Percentiles rank a stretch among this genome's conserved stretches.
These are phyloP conservation scores for Boletus barrowsii DNA, from an alignment of 768 basidiomycete genomes.

Conservation along the genomic window DNA sequence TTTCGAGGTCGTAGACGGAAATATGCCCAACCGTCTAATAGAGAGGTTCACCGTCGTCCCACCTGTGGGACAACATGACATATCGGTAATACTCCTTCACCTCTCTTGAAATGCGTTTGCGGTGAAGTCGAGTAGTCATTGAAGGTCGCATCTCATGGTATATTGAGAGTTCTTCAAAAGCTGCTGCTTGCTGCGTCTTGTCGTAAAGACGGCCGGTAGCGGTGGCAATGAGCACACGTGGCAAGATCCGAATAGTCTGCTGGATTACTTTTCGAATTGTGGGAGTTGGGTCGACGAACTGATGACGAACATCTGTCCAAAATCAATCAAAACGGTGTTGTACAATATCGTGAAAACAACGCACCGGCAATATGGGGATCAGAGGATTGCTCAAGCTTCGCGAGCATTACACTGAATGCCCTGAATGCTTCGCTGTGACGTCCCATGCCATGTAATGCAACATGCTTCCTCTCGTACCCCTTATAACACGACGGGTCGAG, in stretches of 20 bases:
- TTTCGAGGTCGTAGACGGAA: constrained; percentile 2
- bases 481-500: background rate
- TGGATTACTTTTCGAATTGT: background rate
- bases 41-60: constrained; percentile 4
- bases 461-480: constrained; percentile 1
- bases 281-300: background rate
- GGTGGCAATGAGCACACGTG: constrained; percentile 6
- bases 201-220: constrained; percentile 6
- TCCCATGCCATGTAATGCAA: background rate
- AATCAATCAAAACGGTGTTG: background rate
- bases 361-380: background rate
- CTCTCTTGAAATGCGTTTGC: background rate
- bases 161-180: constrained; percentile 2
- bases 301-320: background rate
- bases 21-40: constrained; percentile 2
- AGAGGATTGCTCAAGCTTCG: background rate
- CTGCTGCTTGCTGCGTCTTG: constrained; percentile 3
- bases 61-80: constrained; percentile 10
- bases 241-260: background rate
- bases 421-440: background rate
- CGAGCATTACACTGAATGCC: background rate
- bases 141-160: constrained; percentile 6
- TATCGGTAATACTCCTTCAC: constrained; percentile 10
- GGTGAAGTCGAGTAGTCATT: background rate
- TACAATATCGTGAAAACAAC: background rate